A percentile compares a stretch with the other conserved stretches of the same genome.
Conservation (phyloP, 2,329 filamentous ascomycete genomes). For the Metarhizium anisopliae region DNA sequence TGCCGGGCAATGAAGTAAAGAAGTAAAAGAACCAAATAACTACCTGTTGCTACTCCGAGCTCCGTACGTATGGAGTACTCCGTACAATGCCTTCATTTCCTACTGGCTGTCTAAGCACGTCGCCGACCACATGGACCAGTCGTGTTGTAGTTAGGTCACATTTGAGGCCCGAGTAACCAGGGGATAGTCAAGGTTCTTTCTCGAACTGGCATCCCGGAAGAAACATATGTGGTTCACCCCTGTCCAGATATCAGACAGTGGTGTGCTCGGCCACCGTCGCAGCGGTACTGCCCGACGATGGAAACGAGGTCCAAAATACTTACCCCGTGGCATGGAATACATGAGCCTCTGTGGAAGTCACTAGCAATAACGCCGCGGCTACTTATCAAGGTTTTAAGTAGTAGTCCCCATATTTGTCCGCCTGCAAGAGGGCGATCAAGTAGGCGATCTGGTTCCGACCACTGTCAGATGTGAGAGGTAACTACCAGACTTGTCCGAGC, state of each 20-base stretch:
- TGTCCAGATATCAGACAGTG: conserved; percentile 1
- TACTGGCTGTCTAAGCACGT: not conserved
- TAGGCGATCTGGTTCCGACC: no score
- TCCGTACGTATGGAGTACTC: not conserved
- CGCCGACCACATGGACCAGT: not conserved
- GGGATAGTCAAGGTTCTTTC: conserved; percentile 4
- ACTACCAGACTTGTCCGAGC: no score
- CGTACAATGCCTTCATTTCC: not conserved
- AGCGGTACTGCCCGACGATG: not conserved
- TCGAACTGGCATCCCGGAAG: conserved; percentile 11
- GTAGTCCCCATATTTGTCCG: no score
- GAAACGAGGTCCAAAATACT: not conserved
- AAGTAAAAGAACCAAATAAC: no score
- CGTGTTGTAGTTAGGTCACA: not conserved
- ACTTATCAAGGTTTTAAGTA: no score
- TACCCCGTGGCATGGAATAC: no score
- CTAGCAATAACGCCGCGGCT: no score
- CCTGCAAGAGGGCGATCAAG: no score
- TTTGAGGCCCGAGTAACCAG: not conserved
- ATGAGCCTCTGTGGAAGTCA: no score
- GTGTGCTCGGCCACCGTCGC: not conserved
- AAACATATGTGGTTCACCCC: conserved; percentile 3
- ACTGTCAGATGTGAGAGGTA: no score
- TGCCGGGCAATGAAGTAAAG: no score
- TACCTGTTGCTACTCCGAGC: no score